Base-by-base conservation (phyloP, 148 eudicot genomes). In the Amaranthus palmeri region DNA sequence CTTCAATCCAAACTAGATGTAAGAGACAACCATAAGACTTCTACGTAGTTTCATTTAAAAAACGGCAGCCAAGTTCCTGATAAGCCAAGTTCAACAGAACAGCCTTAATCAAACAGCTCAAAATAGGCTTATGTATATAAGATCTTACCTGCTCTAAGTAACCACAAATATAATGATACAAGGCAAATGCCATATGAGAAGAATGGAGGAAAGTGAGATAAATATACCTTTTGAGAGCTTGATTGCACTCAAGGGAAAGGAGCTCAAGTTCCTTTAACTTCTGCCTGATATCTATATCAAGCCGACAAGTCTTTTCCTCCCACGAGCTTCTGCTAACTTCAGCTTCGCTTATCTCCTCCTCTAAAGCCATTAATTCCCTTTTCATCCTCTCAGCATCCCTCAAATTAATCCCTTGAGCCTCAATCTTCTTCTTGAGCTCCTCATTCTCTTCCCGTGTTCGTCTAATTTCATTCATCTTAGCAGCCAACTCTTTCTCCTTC, bases 341-440 rank as follows among this genome's bases (percentile, higher is more conserved):
- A 36, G 88, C 81, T 59, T 90, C 93, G 73, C 72, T 87, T 54
- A 92, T 90, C 59, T 92, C 96, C 77, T 90, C 84, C 86, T 92
- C 97, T 65, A 88, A 85, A 14, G 88, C 87, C 81, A 75, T 81
- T 75, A 92, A 62, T 78, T 96, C 97, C 70, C 89, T 82, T 83
- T 85, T 92, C 97, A 96, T 96, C 85, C 97, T 88, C 81, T 90
- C 99, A 5, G 97, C 99, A 77, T 86, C 99, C 86, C 96, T 83
- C n/a, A 81, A 11, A 74, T 87, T 92, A 79, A 96, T 82, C 61
- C 80, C 89, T 65, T 92, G 99, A 54, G 81, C 83, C 72, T 90
- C 88, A n/a, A 88, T 76, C 69, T 72, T 82, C 83, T 80, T 90
- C 88, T 79, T 88, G 78, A 96, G 77, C 83, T 90, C 99, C 74